phyloP scores from a whole-genome alignment of 441 rosid species.

The Erodium moschatum region DNA sequence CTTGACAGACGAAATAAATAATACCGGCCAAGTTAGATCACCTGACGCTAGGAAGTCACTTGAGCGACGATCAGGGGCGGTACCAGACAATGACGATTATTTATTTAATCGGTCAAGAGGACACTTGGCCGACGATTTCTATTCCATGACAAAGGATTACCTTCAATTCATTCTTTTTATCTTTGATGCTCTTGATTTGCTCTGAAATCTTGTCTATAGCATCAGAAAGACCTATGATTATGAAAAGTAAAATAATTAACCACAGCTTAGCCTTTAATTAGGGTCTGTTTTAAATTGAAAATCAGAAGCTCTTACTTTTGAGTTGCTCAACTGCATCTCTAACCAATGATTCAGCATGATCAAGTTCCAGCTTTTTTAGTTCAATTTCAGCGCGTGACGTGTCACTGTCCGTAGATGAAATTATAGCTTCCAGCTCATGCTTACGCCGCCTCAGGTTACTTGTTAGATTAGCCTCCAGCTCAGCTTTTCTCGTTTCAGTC shows the following conservation, averaged over 20 bases:
- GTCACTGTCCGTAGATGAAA: conserved; percentile 67
- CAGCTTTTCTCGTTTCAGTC: conserved; percentile 95
- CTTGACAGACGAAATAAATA: too few species aligned
- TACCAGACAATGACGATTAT: too few species aligned
- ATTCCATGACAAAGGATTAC: conserved; percentile 22
- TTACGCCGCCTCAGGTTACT: conserved; percentile 90
- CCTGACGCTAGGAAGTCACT: too few species aligned
- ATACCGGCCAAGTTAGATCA: too few species aligned
- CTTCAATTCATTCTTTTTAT: conserved; percentile 56
- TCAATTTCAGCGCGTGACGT: conserved; percentile 50
- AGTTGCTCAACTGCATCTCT: conserved; percentile 48
- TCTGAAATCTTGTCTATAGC: conserved; percentile 45
- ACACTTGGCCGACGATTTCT: too few species aligned
- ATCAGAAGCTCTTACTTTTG: conserved; percentile 39
- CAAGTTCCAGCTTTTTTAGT: conserved; percentile 59
- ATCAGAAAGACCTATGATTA: conserved; percentile 61
- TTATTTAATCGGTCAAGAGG: too few species aligned
- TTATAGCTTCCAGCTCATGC: conserved; percentile 74
- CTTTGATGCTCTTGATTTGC: conserved; percentile 57
- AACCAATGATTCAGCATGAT: conserved; percentile 62
- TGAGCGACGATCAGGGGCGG: too few species aligned
- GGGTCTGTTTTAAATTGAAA: conserved; percentile 10
- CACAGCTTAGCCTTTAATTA: neutral
- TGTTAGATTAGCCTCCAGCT: conserved; percentile 83
- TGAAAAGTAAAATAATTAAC: conserved; percentile 15